Evolutionary conservation across 1,284 basidiomycete species (phyloP), one percentile per base, ranked within the genome.

Genomic region (Leccinum insolens): DNA sequence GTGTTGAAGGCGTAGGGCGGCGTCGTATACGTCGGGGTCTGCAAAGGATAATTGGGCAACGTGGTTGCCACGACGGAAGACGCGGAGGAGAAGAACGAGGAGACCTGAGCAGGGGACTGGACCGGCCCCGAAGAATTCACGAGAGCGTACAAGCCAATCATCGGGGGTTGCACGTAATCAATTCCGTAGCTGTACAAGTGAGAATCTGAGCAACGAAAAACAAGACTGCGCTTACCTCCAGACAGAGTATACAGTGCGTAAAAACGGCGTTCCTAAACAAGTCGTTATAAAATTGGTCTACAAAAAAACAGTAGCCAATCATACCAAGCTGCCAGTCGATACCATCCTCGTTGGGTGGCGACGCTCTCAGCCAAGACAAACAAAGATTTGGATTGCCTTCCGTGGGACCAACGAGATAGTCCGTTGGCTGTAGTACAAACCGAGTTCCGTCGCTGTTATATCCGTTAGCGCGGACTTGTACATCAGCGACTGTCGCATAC

Each of bases 281-380:
- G 34, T 20, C 3, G 7, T 66, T 57, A 34, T 28, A 60, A 22
- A 46, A 60, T 4, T 8, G 14, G 14, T 25, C 20, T 17, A 44
- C 8, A 22, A n/a, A 44, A n/a, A n/a, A 62, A 1, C 0, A 49
- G 20, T 34, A 14, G 7, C 12, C 14, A 5, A 7, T 62, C 67
- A 59, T 74, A 87, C 90, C 90, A 66, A 96, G 82, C 77, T 95
- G 91, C 95, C 95, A 96, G 76, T 95, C 94, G 58, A 96, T 86
- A 3, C 93, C 94, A 77, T 94, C 91, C 12, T 89, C 77, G 64
- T 84, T 89, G 0, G 91, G 89, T 4, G 87, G 82, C 15, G 80
- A 78, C 2, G 92, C 94, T 65, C 84, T 82, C 0, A 94, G 94
- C 95, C 95, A 96, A 15, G 93, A 85, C 39, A 95, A 80, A 78